Base-by-base conservation (phyloP, 345 rosid genomes). In the Lepidium aucheri region DNA sequence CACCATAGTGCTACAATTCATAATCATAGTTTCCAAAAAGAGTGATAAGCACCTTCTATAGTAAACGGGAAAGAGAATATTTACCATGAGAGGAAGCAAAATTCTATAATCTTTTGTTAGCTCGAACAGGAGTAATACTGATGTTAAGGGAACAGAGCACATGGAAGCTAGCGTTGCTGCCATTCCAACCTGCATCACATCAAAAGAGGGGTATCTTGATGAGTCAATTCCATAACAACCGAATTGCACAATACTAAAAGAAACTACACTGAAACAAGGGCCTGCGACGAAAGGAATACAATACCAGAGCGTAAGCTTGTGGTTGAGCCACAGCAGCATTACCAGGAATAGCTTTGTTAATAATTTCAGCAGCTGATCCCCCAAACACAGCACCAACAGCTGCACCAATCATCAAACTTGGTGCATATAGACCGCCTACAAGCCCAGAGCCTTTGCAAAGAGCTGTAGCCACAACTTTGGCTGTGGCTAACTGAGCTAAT, bases 341-440 rank as follows among this genome's bases (percentile, higher is more conserved):
- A 70, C 99, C 96, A 32, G 99, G 97, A 83, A 94, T 86, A 45
- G 98, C 91, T 67, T 83, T 80, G 82, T 92, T 89, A 61, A 92
- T 86, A 58, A 92, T 67, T 80, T 84, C 86, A 39, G 98, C 93
- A 67, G 97, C 97, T 32, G 83, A 90, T 51, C 99, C 96, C 34
- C 99, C 97, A 85, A 94, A 94, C 60, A 90, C 97, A 68, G 99
- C 99, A 70, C 96, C 99, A 53, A 85, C 89, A 32, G 97, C 97
- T 62, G 99, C 97, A 66, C 97, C 99, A 76, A 90, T 90, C 99
- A 94, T 94, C 81, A 94, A 82, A 83, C 97, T 94, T 35, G 96
- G 99, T 17, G 99, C 99, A 77, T 94, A 90, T 39, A 94, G 85
- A 33, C 96, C 99, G 18, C 99, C 99, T 18, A 90, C 97, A 77